Conservation (phyloP, 1,284 basidiomycete species). For the Fomitopsis schrenkii region DNA sequence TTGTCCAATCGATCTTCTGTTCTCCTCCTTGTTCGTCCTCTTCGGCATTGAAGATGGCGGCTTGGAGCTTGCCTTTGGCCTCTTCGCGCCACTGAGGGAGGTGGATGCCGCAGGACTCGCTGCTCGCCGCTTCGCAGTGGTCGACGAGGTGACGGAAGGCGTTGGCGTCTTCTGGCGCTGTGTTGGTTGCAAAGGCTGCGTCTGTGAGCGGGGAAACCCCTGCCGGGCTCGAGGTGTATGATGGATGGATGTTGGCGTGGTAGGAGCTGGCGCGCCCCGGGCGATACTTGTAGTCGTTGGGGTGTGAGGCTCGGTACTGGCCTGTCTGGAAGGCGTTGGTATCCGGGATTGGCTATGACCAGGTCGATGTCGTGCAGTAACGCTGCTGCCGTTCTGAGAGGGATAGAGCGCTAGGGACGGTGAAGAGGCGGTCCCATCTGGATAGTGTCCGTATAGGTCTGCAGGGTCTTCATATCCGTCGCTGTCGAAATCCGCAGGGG, state of each 20-base stretch:
- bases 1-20: conserved; percentile 47
- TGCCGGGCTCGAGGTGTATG: conserved; percentile 11
- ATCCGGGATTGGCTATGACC: conserved; percentile 9
- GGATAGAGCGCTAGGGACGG: conserved; percentile 18
- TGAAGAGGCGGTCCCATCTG: conserved; percentile 19
- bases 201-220: conserved; percentile 12
- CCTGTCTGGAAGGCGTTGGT: conserved; percentile 15
- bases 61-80: conserved; percentile 30
- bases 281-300: conserved; percentile 14
- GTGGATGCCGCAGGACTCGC: conserved; percentile 38
- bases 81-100: conserved; percentile 34
- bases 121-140: conserved; percentile 35
- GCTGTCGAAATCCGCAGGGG: conserved; percentile 55
- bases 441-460: conserved; percentile 22
- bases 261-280: conserved; percentile 14
- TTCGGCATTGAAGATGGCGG: conserved; percentile 27
- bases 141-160: conserved; percentile 3
- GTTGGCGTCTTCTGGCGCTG: conserved; percentile 12
- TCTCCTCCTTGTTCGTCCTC: conserved; percentile 23
- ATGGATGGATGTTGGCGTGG: conserved; percentile 1
- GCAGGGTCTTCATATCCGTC: conserved; percentile 27
- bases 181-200: conserved; percentile 19
- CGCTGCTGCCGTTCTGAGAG: conserved; percentile 8
- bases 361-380: conserved; percentile 13
- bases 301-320: conserved; percentile 6